Base-by-base conservation (phyloP, 306 rosid species). In the Spatholobus suberectus region DNA sequence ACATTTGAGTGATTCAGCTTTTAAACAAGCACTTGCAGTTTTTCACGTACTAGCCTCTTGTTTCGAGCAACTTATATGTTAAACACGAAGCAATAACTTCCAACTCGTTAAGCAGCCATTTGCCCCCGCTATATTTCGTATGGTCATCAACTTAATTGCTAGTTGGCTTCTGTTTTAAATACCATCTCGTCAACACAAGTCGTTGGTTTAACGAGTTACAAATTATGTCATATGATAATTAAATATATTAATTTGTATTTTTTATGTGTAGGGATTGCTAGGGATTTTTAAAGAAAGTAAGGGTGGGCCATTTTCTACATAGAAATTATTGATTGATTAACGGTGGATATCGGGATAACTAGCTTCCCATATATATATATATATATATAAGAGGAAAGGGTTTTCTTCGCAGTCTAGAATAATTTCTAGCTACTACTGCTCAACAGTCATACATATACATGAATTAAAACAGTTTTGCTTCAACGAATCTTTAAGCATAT, bases 1-100 rank as follows among this genome's bases (percentile, higher is more conserved):
- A 71, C 70, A 83, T 79, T 84, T 76, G 77, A 80, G 59, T 47
- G 51, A 58, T 84, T 63, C 55, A 44, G 41, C 67, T 84, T 75
- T 63, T 72, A 32, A 59, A 35, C 80, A 3, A 52, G 32, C 51
- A 61, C 63, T 47, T 62, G 38, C 73, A 29, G 32, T 1, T 29
- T n/a, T n/a, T n/a, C n/a, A n/a, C n/a, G n/a, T 5, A 44, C 15
- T 24, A 51, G 27, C 29, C 70, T 63, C 73, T 27, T 68, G 49
- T 65, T 52, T 40, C 34, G 40, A 63, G 9, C 12, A 65, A 74
- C 35, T 37, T 7, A 14, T 24, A 47, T 63, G 10, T 49, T 66
- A 9, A 35, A 78, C 75, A 78, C 24, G 66, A 47, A 65, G 62
- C 73, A 37, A 43, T 62, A 17, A 61, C 3, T 11, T 26, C 13